Base-by-base conservation (phyloP, 2,329 filamentous ascomycete genomes). In the Pseudocercospora pini-densiflorae region DNA sequence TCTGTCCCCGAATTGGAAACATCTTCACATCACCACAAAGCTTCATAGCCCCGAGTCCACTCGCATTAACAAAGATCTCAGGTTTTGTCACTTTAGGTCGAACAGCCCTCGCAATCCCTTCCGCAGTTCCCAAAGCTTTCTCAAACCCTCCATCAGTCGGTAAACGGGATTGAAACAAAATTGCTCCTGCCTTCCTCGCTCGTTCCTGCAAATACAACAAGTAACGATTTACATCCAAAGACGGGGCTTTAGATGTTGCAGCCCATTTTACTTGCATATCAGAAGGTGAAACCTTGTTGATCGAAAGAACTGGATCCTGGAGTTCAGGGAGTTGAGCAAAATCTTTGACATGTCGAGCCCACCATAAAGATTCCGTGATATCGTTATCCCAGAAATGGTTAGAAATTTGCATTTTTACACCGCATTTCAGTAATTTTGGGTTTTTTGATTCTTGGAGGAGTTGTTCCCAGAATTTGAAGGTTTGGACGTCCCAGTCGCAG, bases 1-100 rank as follows among this genome's bases (percentile, higher is more conserved):
- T 84, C 66, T 84, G 82, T 5, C 82, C 83, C 12, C 80, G 73
- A 47, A 83, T 78, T 0, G 82, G 82, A 65, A 77, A 79, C 60
- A 84, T 71, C 1, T 62, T 68, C 0, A 70, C 63, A 64, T 81
- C 78, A 0, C 70, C 70, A 10, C 80, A 77, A 9, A 85, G 74
- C 24, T 70, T 69, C 33, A 65, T 64, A 1, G 82, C 81, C 4
- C 74, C 75, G 2, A 85, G 71, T 7, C 82, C 83, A 1, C 79
- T 80, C 36, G 78, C 79, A 64, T 84, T 84, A 33, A 84, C 71
- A 51, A 81, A 78, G 31, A 67, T 64, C 61, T 74, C 68, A 0
- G 76, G 73, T 3, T 61, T 64, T 2, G 59, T 51, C 5, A 59
- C 40, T 5, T 65, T 61, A 10, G 51, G 51, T 33, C 51, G 14